Percentiles rank a stretch among this genome's conserved stretches.
phyloP scores from a whole-genome alignment of 805 yeast genomes.

The Candida pseudoglaebosa region DNA sequence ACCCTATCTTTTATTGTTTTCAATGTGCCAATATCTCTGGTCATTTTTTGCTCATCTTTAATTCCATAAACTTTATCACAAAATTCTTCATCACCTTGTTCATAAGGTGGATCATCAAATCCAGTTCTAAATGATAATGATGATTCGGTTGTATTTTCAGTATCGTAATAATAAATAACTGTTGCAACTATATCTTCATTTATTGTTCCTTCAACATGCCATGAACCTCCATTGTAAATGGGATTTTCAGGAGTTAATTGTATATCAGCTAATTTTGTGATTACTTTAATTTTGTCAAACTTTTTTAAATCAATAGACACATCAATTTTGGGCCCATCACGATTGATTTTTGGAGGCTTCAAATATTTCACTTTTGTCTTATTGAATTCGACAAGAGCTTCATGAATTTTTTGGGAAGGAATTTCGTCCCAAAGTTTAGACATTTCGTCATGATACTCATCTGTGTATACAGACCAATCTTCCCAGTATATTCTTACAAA shows the following conservation, averaged over 20 bases:
- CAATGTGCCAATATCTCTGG: conserved; percentile 21
- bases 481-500: conserved; percentile 15
- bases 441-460: conserved; percentile 10
- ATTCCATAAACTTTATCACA: conserved; percentile 25
- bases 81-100: conserved; percentile 27
- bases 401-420: conserved; percentile 3
- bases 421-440: conserved; percentile 8
- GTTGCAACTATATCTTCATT: conserved; percentile 42
- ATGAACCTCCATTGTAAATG: conserved; percentile 34
- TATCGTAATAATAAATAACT: conserved; percentile 36
- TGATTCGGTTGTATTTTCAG: conserved; percentile 35
- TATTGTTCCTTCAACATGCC: conserved; percentile 42
- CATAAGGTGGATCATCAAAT: conserved; percentile 30
- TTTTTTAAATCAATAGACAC: conserved; percentile 12
- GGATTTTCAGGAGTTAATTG: conserved; percentile 40
- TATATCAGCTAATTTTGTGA: conserved; percentile 38
- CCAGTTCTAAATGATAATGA: conserved; percentile 25
- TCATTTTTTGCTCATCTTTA: conserved; percentile 24
- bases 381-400: conserved; percentile 8
- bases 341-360: conserved; percentile 7
- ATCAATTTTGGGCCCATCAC: conserved; percentile 8
- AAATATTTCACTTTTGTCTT: conserved; percentile 9
- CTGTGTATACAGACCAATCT: conserved; percentile 13
- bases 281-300: conserved; percentile 28
- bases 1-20: conserved; percentile 22